Evolutionary conservation across 1,284 basidiomycete species (phyloP).

Genomic region (Neonothopanus nambi): DNA sequence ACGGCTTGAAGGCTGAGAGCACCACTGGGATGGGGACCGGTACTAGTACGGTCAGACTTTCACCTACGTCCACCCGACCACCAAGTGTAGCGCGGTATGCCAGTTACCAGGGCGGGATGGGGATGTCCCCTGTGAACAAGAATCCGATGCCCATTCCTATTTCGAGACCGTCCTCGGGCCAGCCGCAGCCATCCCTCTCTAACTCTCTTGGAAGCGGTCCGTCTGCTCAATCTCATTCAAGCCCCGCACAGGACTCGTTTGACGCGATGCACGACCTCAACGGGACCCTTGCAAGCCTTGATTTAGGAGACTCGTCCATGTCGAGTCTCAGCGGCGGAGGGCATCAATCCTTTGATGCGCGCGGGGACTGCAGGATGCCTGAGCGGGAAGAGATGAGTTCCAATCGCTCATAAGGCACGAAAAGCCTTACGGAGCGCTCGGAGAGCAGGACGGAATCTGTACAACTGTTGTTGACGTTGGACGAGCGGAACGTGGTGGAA

Average conservation of each 20-base stretch:
- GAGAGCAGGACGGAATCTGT: slow-evolving; percentile 26
- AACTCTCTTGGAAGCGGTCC: slow-evolving; percentile 6
- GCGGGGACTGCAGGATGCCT: neutral
- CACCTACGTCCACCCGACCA: slow-evolving; percentile 48
- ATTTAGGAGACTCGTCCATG: slow-evolving; percentile 39
- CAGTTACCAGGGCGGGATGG: slow-evolving; percentile 2
- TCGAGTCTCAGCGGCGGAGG: no score
- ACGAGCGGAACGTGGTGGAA: neutral
- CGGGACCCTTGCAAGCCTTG: slow-evolving; percentile 72
- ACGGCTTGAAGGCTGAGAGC: neutral
- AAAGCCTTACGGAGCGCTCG: slow-evolving; percentile 23
- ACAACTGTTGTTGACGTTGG: slow-evolving; percentile 25
- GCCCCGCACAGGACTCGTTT: slow-evolving; percentile 34
- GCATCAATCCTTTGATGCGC: slow-evolving; percentile 23
- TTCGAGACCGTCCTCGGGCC: slow-evolving; percentile 51
- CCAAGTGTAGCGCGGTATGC: slow-evolving; percentile 45
- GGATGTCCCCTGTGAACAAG: slow-evolving; percentile 4
- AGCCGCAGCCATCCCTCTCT: slow-evolving; percentile 16
- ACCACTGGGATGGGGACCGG: slow-evolving; percentile 16
- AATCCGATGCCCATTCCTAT: slow-evolving; percentile 34
- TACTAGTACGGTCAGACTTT: slow-evolving; percentile 32
- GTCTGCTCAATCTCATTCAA: slow-evolving; percentile 23
- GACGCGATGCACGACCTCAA: slow-evolving; percentile 69
- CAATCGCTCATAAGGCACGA: slow-evolving; percentile 15
- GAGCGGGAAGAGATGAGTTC: neutral